Evolutionary conservation across 495 filamentous ascomycete genomes (phyloP).

Genomic region (Chaetomidium leptoderma): DNA sequence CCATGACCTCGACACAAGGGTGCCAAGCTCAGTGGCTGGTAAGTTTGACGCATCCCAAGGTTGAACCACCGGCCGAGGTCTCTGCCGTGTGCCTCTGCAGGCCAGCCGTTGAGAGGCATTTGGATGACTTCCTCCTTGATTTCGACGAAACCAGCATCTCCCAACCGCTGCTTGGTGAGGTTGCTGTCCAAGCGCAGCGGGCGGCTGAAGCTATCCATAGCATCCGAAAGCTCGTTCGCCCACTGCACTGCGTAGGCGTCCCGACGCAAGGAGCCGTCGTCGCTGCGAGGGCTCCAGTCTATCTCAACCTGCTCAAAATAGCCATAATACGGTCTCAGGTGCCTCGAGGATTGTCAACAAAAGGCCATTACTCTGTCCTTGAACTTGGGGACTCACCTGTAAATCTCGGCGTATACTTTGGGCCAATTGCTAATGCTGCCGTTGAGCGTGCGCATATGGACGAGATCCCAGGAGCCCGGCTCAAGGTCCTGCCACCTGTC

Average conservation of each 20-base stretch:
- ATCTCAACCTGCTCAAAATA: constrained; percentile 92
- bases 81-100: constrained; percentile 59
- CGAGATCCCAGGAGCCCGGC: constrained; percentile 75
- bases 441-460: constrained; percentile 75
- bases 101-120: constrained; percentile 77
- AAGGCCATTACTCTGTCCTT: too few species aligned
- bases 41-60: constrained; percentile 64
- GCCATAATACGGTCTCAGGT: constrained; percentile 73
- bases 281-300: constrained; percentile 73
- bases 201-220: constrained; percentile 60
- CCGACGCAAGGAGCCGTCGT: constrained; percentile 55
- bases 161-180: constrained; percentile 57
- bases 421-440: constrained; percentile 80
- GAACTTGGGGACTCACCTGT: constrained; percentile 47
- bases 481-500: constrained; percentile 68
- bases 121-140: constrained; percentile 70
- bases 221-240: constrained; percentile 64
- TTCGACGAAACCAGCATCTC: constrained; percentile 75
- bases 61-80: constrained; percentile 84
- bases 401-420: constrained; percentile 64
- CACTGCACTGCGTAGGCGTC: constrained; percentile 55
- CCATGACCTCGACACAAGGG: constrained; percentile 64
- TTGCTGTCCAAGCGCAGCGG: constrained; percentile 63
- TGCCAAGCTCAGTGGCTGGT: constrained; percentile 69
- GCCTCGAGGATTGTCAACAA: constrained; percentile 42